Percentiles rank a stretch among this genome's conserved stretches.
Evolutionary conservation across 306 rosid species (phyloP).

Genomic region (Cucumis melo): DNA sequence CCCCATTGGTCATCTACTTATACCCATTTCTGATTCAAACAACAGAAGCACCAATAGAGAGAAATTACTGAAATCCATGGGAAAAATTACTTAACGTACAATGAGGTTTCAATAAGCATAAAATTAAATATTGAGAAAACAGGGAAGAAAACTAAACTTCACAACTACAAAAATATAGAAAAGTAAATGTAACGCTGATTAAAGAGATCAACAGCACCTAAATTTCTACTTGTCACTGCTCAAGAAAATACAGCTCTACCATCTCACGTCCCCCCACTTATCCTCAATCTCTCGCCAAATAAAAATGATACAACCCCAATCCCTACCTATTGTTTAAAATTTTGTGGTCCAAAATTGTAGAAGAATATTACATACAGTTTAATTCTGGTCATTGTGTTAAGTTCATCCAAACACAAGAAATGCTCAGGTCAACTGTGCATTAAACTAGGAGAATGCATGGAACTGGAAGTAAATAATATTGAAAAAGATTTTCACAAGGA

Average conservation of each 20-base stretch:
- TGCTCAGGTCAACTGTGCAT: not conserved
- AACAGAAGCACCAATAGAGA: too few species aligned
- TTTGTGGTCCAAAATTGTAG: not conserved
- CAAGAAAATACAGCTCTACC: not conserved
- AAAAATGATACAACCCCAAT: not conserved
- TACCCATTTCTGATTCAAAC: too few species aligned
- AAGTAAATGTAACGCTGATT: too few species aligned
- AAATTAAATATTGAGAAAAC: too few species aligned
- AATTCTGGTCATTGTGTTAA: not conserved
- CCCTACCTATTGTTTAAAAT: not conserved
- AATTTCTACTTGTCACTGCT: not conserved
- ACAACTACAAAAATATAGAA: too few species aligned
- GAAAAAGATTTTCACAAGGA: not conserved
- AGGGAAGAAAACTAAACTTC: too few species aligned
- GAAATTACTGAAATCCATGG: too few species aligned
- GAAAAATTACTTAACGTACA: too few species aligned
- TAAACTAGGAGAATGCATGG: not conserved
- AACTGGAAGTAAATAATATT: not conserved
- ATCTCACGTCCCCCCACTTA: not conserved
- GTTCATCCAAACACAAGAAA: not conserved
- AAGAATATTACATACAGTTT: not conserved
- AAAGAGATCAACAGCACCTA: not conserved
- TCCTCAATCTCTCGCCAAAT: not conserved
- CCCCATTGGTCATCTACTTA: too few species aligned
- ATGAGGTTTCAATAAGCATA: too few species aligned